phyloP scores from a whole-genome alignment of 2,329 filamentous ascomycete genomes.

The Botrytis sinoallii region DNA sequence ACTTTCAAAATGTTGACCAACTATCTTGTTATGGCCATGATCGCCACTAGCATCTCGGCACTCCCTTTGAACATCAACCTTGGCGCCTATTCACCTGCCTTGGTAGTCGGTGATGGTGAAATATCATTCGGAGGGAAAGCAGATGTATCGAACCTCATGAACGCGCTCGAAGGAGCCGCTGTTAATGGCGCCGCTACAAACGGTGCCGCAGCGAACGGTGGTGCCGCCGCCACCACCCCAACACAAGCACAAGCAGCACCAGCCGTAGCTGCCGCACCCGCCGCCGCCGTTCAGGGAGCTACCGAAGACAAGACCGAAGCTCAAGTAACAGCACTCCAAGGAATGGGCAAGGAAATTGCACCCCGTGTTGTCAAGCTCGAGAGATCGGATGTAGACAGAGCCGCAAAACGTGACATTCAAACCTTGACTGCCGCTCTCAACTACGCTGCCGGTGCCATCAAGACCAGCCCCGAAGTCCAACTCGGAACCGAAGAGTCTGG shows the following conservation, averaged over 20 bases:
- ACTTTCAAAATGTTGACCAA: conserved; percentile 13
- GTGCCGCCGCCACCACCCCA: neutral
- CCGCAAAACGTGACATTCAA: conserved; percentile 45
- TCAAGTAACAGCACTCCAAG: conserved; percentile 15
- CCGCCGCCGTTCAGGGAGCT: conserved; percentile 13
- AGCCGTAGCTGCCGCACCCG: conserved; percentile 11
- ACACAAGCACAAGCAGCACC: conserved; percentile 13
- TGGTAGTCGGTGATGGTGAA: conserved; percentile 22
- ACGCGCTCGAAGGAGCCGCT: conserved; percentile 12
- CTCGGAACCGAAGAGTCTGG: conserved; percentile 45
- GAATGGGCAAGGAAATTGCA: conserved; percentile 21
- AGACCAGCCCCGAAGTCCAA: conserved; percentile 47
- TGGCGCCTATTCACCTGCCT: conserved; percentile 17
- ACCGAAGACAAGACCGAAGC: conserved; percentile 20
- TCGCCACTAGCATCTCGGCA: conserved; percentile 18
- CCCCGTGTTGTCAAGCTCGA: conserved; percentile 16
- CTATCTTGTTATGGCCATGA: conserved; percentile 11
- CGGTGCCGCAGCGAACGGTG: conserved; percentile 2
- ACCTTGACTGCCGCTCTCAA: conserved; percentile 48
- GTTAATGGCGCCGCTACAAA: neutral
- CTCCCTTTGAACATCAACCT: conserved; percentile 20
- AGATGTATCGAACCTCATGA: conserved; percentile 20
- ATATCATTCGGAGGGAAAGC: conserved; percentile 18
- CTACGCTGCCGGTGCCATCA: conserved; percentile 47
- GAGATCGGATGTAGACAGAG: conserved; percentile 8